These are phyloP conservation scores for Ceratocystis lukuohia DNA, from an alignment of 2,329 filamentous ascomycete species.

Conservation along the genomic window DNA sequence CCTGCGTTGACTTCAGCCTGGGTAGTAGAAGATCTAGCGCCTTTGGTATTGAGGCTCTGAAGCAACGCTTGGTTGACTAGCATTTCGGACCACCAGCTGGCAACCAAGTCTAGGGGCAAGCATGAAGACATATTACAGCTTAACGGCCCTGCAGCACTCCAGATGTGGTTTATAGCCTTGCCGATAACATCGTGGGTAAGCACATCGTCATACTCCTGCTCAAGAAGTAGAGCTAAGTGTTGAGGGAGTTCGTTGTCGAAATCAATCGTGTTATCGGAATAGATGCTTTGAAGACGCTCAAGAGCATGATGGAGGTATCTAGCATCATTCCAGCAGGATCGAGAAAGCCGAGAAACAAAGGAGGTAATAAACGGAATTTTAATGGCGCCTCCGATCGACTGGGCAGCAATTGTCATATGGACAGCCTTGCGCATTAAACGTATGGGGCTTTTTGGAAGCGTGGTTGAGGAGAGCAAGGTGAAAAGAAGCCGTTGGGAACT, in stretches of 20 bases:
- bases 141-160: conserved; percentile 31
- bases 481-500: conserved; percentile 75
- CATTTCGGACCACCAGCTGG: conserved; percentile 78
- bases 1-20: conserved; percentile 32
- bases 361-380: background rate
- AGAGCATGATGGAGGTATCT: conserved; percentile 46
- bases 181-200: conserved; percentile 66
- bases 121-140: conserved; percentile 64
- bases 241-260: conserved; percentile 53
- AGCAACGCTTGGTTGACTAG: conserved; percentile 57
- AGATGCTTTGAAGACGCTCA: conserved; percentile 30
- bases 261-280: conserved; percentile 35
- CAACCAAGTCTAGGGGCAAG: conserved; percentile 77
- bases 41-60: conserved; percentile 43
- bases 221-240: conserved; percentile 61
- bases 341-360: conserved; percentile 50
- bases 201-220: conserved; percentile 70
- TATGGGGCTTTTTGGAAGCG: conserved; percentile 67
- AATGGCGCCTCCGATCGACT: background rate
- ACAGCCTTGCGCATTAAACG: conserved; percentile 84
- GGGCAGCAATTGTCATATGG: conserved; percentile 67
- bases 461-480: conserved; percentile 77
- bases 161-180: conserved; percentile 38
- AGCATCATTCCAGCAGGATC: conserved; percentile 72
- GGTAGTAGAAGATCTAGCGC: conserved; percentile 28